Base-by-base conservation (phyloP, 441 rosid genomes). In the Rhodomyrtus psidioides region DNA sequence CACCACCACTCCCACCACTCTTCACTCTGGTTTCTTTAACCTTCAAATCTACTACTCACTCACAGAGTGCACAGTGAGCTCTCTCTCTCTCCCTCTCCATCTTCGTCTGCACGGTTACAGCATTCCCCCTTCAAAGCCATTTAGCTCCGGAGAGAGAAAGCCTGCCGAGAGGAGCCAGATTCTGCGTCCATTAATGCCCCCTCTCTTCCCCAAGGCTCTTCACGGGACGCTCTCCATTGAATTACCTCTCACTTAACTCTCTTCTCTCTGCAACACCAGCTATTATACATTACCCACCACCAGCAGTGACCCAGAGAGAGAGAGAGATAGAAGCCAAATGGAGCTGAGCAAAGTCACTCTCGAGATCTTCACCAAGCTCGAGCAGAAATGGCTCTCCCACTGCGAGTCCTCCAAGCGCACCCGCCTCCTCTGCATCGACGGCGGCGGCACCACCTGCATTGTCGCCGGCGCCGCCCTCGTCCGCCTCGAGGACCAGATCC, bases 401-500 rank as follows among this genome's bases (percentile, higher is more conserved):
- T 97, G 95, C 87, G 94, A 92, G 49, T 70, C 89, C 85, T 12
- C 91, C 56, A 92, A 91, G 91, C 94, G 93, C 91, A 94, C 94
- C 12, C 94, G 98, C 17, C 85, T 97, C 82, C 98, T 97, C 70
- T 91, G 97, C 92, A 94, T 97, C 83, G 99, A 97, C 91, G 98
- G 98, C 46, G 98, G 98, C 27, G 95, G 96, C 49, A 93, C 93
- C 85, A 76, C 95, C 82, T 91, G 88, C 97, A 91, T 92, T 92
- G 93, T 93, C 53, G 92, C 98, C 74, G 96, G 92, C 21, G 89
- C 96, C 57, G 83, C 96, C 79, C 88, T 97, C 26, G 55, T 97
- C 84, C 98, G 93, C 83, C 97, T 96, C 10, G 98, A 97, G 91
- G 91, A 95, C 87, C 98, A 95, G 97, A 97, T 97, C 97, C 98